Conservation (phyloP, 148 eudicot species). For the Diospyros lotus region DNA sequence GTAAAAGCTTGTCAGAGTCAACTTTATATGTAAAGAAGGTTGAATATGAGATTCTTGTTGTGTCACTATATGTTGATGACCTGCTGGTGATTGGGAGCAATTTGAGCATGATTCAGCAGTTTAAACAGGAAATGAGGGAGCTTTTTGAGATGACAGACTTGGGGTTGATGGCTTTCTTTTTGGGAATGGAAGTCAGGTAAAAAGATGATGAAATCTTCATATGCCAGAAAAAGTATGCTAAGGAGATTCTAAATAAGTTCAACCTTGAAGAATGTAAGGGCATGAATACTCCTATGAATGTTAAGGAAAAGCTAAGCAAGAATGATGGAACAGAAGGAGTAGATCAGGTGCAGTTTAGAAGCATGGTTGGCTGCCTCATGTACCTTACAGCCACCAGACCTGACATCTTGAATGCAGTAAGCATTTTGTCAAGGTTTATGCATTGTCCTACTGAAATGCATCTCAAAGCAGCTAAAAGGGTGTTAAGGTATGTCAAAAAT, state of each 20-base stretch:
- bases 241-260: slow-evolving; percentile 14
- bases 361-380: slow-evolving; percentile 8
- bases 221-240: background rate
- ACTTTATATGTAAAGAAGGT: background rate
- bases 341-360: background rate
- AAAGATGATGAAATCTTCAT: slow-evolving; percentile 5
- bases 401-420: slow-evolving; percentile 9
- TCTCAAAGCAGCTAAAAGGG: background rate
- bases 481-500: slow-evolving; percentile 6
- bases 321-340: background rate
- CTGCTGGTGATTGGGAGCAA: background rate
- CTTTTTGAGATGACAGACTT: too few relatives aligned
- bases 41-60: background rate
- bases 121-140: background rate
- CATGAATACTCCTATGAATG: slow-evolving; percentile 6
- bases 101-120: background rate
- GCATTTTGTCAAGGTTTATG: slow-evolving; percentile 14
- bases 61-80: background rate
- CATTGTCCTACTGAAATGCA: slow-evolving; percentile 6
- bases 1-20: background rate
- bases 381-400: slow-evolving; percentile 10
- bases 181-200: slow-evolving; percentile 9
- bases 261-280: slow-evolving; percentile 8
- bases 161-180: too few relatives aligned
- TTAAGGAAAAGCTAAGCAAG: background rate